Evolutionary conservation across 352 stramenopile species (phyloP).

Genomic region (Phytophthora cactorum): DNA sequence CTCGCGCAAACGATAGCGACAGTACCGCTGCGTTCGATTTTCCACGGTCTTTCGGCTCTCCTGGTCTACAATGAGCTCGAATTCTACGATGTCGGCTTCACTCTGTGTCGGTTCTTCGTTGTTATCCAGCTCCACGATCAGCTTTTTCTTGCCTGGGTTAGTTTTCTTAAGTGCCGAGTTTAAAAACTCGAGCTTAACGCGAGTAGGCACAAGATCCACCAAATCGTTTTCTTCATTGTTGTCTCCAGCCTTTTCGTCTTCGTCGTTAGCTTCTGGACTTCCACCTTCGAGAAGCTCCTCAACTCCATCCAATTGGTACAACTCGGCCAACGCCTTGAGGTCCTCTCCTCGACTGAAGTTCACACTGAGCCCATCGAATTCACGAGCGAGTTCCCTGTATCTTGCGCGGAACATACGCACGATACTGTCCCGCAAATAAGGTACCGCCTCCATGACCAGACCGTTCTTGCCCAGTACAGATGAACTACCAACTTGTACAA

Average conservation of each 20-base stretch:
- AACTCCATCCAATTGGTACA: slow-evolving; percentile 84
- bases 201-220: slow-evolving; percentile 21
- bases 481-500: slow-evolving; percentile 80
- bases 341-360: slow-evolving; percentile 63
- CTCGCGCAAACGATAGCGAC: slow-evolving; percentile 57
- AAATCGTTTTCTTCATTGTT: slow-evolving; percentile 16
- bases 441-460: slow-evolving; percentile 83
- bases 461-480: slow-evolving; percentile 44
- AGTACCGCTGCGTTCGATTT: slow-evolving; percentile 61
- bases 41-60: slow-evolving; percentile 57
- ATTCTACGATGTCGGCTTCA: slow-evolving; percentile 24
- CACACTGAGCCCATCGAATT: slow-evolving; percentile 55
- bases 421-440: slow-evolving; percentile 67
- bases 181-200: slow-evolving; percentile 54
- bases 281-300: slow-evolving; percentile 71
- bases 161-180: slow-evolving; percentile 22
- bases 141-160: slow-evolving; percentile 36
- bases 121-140: slow-evolving; percentile 71
- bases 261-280: slow-evolving; percentile 6
- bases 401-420: slow-evolving; percentile 46
- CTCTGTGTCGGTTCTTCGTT: slow-evolving; percentile 31
- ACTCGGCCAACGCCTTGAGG: slow-evolving; percentile 65
- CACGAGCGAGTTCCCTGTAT: slow-evolving; percentile 46
- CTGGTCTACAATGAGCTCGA: slow-evolving; percentile 55
- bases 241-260: slow-evolving; percentile 14